Base-by-base conservation (phyloP, 2,329 filamentous ascomycete species). In the Diplocarpon rosae region DNA sequence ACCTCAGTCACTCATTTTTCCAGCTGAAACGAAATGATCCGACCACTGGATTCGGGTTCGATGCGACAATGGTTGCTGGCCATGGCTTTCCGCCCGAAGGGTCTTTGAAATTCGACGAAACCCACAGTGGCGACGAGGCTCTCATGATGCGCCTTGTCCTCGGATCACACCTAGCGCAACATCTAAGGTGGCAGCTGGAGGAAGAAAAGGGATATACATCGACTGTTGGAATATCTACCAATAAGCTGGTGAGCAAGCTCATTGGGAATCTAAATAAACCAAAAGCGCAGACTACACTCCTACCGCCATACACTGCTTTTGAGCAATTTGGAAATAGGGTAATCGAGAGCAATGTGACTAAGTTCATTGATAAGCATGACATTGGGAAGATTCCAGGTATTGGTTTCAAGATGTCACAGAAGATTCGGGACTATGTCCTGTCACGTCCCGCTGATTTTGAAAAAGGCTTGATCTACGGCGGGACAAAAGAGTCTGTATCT, bases 191-290 rank as follows among this genome's bases (percentile, higher is more conserved):
- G 45, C 75, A 76, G 57, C 68, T 96, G 10, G 84, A 93, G 57
- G 69, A 79, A 37, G 71, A 86, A 37, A 82, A 80, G 57, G 86
- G 87, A 1, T 95, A 90, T 64, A 95, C 88, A 0, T 83, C 83
- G 24, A 90, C 89, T 1, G 88, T 85, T 34, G 90, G 90, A 3
- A 78, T 96, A 16, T 83, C 88, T 2, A 93, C 86, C 0, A 90
- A 83, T 58, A 96, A 96, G 63, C 64, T 90, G 5, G 69, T 95
- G 10, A 79, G 85, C 47, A 96, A 96, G 63, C 72, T 96, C 12
- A 85, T 80, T 9, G 90, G 90, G 11, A 84, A 78, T 61, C 69
- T 82, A 47, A 78, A 95, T 61, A 96, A 96, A 65, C 90, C 90
- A 1, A 80, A 81, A 47, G 83, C 78, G 49, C 92, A 96, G 63